These are phyloP conservation scores for Monosporascus sp. DNA, from an alignment of 2,329 filamentous ascomycete species.

Conservation along the genomic window DNA sequence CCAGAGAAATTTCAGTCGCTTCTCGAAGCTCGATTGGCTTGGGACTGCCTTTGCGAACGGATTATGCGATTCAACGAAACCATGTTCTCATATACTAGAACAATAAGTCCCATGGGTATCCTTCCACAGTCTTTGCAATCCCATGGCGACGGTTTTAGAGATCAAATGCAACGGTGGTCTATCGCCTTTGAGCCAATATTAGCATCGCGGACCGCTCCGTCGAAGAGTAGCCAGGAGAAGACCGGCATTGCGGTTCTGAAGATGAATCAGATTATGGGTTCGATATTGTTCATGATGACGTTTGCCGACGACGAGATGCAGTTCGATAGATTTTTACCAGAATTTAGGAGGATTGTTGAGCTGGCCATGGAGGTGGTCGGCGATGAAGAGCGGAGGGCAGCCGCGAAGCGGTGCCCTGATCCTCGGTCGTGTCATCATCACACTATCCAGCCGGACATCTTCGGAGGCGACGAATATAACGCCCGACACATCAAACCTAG, in stretches of 20 bases:
- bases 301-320: slow-evolving; percentile 54
- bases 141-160: slow-evolving; percentile 42
- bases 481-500: slow-evolving; percentile 52
- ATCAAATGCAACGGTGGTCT: slow-evolving; percentile 50
- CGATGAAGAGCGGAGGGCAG: slow-evolving; percentile 50
- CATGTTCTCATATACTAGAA: slow-evolving; percentile 41
- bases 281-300: slow-evolving; percentile 54
- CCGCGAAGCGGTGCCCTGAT: slow-evolving; percentile 39
- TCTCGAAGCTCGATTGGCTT: slow-evolving; percentile 50
- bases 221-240: slow-evolving; percentile 49
- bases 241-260: slow-evolving; percentile 57
- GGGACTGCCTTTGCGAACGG: slow-evolving; percentile 51
- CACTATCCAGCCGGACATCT: slow-evolving; percentile 30
- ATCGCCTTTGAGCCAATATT: slow-evolving; percentile 52
- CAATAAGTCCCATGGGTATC: slow-evolving; percentile 47
- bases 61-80: slow-evolving; percentile 55
- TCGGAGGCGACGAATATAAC: slow-evolving; percentile 37
- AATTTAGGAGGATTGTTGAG: slow-evolving; percentile 51
- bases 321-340: slow-evolving; percentile 49
- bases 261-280: slow-evolving; percentile 56
- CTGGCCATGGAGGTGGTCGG: slow-evolving; percentile 54
- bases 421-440: slow-evolving; percentile 39
- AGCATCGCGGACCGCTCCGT: slow-evolving; percentile 40
- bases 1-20: slow-evolving; percentile 43
- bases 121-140: slow-evolving; percentile 43